These are phyloP conservation scores for Neonothopanus nambi DNA, from an alignment of 1,284 basidiomycete genomes.

Conservation along the genomic window DNA sequence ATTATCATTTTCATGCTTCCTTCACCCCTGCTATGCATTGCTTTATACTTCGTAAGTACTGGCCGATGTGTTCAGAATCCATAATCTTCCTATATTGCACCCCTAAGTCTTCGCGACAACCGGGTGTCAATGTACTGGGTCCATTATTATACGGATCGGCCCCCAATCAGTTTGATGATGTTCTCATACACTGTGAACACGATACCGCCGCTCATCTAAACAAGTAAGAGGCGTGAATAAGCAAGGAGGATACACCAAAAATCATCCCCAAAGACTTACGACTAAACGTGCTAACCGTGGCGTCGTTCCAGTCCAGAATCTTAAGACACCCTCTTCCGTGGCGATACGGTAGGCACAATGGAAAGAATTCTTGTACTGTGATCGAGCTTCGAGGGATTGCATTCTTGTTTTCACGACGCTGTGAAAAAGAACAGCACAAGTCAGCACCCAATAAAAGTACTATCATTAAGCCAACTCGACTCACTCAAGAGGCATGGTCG, in stretches of 20 bases:
- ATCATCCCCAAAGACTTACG: constrained; percentile 62
- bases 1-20: no score
- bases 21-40: no score
- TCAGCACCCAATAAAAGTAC: not conserved
- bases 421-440: no score
- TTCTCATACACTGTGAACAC: constrained; percentile 94
- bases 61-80: no score
- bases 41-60: no score
- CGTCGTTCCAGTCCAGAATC: constrained; percentile 97
- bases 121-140: no score
- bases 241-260: not conserved
- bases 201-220: constrained; percentile 88
- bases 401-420: constrained; percentile 98
- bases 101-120: no score
- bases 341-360: constrained; percentile 93
- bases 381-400: constrained; percentile 86
- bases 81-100: no score
- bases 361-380: constrained; percentile 89
- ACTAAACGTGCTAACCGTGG: constrained; percentile 84
- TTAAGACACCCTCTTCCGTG: constrained; percentile 83
- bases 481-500: constrained; percentile 92
- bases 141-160: no score
- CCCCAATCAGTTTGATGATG: constrained; percentile 48
- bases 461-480: constrained; percentile 34
- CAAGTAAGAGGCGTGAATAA: constrained; percentile 2